These are phyloP conservation scores for Cladosporium phlei DNA, from an alignment of 2,329 filamentous ascomycete species.

Conservation along the genomic window DNA sequence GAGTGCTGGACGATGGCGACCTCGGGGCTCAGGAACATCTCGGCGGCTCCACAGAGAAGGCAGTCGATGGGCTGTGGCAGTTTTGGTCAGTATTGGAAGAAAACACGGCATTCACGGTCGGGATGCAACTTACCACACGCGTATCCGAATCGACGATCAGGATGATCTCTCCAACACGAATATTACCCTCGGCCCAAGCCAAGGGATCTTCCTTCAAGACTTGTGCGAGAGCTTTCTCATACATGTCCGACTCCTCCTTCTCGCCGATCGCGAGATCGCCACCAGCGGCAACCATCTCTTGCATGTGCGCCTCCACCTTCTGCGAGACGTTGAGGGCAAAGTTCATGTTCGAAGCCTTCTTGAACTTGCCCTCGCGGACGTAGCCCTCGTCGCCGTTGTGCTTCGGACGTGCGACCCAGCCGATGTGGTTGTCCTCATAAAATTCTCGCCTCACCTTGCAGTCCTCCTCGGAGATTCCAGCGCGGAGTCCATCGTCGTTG, in stretches of 20 bases:
- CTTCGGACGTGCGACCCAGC: slow-evolving; percentile 46
- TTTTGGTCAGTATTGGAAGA: not conserved
- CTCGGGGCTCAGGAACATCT: slow-evolving; percentile 66
- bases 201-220: slow-evolving; percentile 60
- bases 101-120: too few species aligned
- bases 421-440: slow-evolving; percentile 48
- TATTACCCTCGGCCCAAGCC: slow-evolving; percentile 58
- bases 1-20: slow-evolving; percentile 68
- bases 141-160: slow-evolving; percentile 67
- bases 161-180: slow-evolving; percentile 60
- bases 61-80: slow-evolving; percentile 64
- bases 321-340: slow-evolving; percentile 57
- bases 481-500: slow-evolving; percentile 70
- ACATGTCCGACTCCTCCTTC: slow-evolving; percentile 59
- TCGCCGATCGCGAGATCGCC: slow-evolving; percentile 55
- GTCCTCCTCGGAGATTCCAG: slow-evolving; percentile 48
- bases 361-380: slow-evolving; percentile 60
- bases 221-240: slow-evolving; percentile 58
- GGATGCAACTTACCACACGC: too few species aligned
- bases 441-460: slow-evolving; percentile 42
- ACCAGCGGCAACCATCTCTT: slow-evolving; percentile 56
- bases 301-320: slow-evolving; percentile 43
- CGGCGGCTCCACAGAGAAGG: slow-evolving; percentile 64
- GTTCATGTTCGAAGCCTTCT: slow-evolving; percentile 66
- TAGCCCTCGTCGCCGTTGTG: slow-evolving; percentile 51